phyloP scores from a whole-genome alignment of 164 flowering plant species.

The Vitis riparia region DNA sequence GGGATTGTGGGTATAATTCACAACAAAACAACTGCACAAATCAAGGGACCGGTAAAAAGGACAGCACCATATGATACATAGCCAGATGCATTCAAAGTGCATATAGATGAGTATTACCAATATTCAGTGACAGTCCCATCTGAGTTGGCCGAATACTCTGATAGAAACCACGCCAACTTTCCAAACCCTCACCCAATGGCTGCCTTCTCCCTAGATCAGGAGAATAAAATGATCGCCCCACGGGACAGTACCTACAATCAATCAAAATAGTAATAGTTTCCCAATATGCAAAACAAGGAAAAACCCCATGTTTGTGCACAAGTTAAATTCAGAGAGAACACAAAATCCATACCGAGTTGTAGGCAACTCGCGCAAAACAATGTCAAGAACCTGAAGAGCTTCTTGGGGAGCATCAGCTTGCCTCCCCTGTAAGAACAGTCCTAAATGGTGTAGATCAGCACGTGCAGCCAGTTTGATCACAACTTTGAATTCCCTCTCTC shows the following conservation, averaged over 20 bases:
- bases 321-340: neutral
- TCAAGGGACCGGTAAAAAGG: neutral
- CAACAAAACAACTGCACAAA: neutral
- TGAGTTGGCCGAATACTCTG: slow-evolving; percentile 98
- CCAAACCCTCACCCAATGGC: slow-evolving; percentile 87
- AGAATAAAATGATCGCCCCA: slow-evolving; percentile 88
- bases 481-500: slow-evolving; percentile 72
- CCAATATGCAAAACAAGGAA: neutral
- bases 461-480: slow-evolving; percentile 89
- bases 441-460: slow-evolving; percentile 89
- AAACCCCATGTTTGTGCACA: neutral
- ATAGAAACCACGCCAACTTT: slow-evolving; percentile 96
- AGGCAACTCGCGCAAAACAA: slow-evolving; percentile 89
- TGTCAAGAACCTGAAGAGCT: slow-evolving; percentile 97
- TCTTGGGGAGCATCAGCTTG: slow-evolving; percentile 98
- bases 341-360: slow-evolving; percentile 49
- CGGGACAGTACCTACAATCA: slow-evolving; percentile 65
- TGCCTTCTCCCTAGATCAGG: slow-evolving; percentile 81
- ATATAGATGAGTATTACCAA: slow-evolving; percentile 44
- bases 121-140: slow-evolving; percentile 94
- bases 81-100: neutral
- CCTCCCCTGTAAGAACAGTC: slow-evolving; percentile 75
- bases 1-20: neutral
- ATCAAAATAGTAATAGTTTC: neutral
- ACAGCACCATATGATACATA: neutral